Conservation (phyloP, 495 filamentous ascomycete species). For the Evansstolkia leycettana region DNA sequence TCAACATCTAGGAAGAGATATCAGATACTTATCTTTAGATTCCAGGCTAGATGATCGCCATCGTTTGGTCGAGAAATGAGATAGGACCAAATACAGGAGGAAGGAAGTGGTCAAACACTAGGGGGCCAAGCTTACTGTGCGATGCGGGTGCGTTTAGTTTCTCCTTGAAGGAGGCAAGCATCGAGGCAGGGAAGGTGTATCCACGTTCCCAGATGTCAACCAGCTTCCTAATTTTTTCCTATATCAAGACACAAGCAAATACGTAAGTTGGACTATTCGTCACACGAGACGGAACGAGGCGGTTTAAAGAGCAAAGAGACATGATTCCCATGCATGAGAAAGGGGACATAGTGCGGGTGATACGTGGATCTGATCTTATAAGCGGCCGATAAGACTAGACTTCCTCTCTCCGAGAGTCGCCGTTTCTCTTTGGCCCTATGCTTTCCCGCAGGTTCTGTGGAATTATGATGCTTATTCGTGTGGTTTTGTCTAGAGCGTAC, state of each 20-base stretch:
- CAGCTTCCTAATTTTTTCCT: constrained; percentile 95
- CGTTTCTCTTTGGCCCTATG: constrained; percentile 16
- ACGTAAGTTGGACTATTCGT: constrained; percentile 38
- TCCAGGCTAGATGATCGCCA: background rate
- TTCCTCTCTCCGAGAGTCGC: constrained; percentile 4
- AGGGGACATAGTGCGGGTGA: constrained; percentile 17
- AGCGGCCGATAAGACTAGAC: constrained; percentile 9
- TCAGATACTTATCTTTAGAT: constrained; percentile 12
- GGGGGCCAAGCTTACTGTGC: constrained; percentile 45
- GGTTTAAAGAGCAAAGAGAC: constrained; percentile 3
- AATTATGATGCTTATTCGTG: constrained; percentile 9
- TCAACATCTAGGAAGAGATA: constrained; percentile 36
- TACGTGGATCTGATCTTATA: constrained; percentile 23
- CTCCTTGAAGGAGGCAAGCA: constrained; percentile 79
- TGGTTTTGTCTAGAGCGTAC: constrained; percentile 54
- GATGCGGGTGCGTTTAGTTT: constrained; percentile 52
- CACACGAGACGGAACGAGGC: constrained; percentile 12
- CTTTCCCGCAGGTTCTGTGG: constrained; percentile 20
- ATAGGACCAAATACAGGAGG: constrained; percentile 1
- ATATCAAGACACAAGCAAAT: constrained; percentile 32
- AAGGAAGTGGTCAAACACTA: background rate
- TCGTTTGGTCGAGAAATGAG: background rate
- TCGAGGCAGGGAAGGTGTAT: constrained; percentile 70
- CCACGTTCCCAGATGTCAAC: constrained; percentile 97
- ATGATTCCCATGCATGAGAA: constrained; percentile 11